Evolutionary conservation across 371 early-diverging fungal species (phyloP).

Genomic region (Lichtheimia corymbifera): DNA sequence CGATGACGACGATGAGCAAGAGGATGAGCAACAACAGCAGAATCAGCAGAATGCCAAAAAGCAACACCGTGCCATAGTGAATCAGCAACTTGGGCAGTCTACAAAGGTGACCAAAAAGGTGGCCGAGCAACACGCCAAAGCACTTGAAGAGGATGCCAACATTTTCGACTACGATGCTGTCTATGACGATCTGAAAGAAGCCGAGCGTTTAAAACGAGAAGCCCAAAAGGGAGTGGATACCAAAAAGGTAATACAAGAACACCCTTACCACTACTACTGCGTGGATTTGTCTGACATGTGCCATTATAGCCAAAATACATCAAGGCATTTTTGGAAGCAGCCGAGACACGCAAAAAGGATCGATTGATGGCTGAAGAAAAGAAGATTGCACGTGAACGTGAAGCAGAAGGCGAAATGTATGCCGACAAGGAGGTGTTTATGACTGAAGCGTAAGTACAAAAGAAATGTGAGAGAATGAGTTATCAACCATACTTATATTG

Average conservation of each 20-base stretch:
- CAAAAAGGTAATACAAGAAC: conserved; percentile 29
- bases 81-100: conserved; percentile 32
- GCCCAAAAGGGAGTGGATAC: conserved; percentile 38
- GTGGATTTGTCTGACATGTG: not conserved
- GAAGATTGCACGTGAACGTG: conserved; percentile 74
- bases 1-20: conserved; percentile 25
- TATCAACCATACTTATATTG: not conserved
- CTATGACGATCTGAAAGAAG: conserved; percentile 82
- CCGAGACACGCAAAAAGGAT: conserved; percentile 83
- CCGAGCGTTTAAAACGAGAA: conserved; percentile 54
- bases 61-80: conserved; percentile 25
- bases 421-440: conserved; percentile 83
- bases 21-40: conserved; percentile 15
- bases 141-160: conserved; percentile 79
- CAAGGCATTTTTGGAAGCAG: conserved; percentile 68
- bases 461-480: not conserved
- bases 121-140: conserved; percentile 60
- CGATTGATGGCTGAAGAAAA: conserved; percentile 79
- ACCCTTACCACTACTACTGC: conserved; percentile 5
- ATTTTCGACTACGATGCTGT: conserved; percentile 91
- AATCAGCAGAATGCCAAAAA: conserved; percentile 20
- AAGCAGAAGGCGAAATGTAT: conserved; percentile 56
- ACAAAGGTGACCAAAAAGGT: conserved; percentile 39
- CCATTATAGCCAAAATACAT: conserved; percentile 77
- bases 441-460: conserved; percentile 73